Base-by-base conservation (phyloP, 768 basidiomycete species). In the Amanita muscaria region DNA sequence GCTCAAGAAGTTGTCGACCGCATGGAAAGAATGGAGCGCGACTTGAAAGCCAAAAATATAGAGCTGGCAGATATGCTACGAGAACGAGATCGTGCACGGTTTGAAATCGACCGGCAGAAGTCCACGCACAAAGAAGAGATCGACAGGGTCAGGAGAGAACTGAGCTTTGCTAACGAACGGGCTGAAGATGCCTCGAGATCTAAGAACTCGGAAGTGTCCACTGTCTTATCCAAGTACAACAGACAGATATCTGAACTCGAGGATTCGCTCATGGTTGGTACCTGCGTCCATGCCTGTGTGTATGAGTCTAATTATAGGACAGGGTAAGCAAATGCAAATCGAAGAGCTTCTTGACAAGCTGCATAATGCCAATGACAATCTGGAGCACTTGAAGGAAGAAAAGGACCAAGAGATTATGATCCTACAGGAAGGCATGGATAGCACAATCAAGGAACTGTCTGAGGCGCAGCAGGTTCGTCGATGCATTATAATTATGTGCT, bases 11-110 rank as follows among this genome's bases (percentile, higher is more conserved):
- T 93, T 22, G 85, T 98, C 35, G 94, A 99, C 62, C 83, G 83
- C 53, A 97, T 99, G 92, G 96, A 98, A 63, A 74, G 93, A 47
- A 98, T 98, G 92, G 96, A 99, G 60, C 74, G 92, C 25, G 96
- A 99, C 59, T 70, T 98, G 54, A 99, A 98, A 67, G 74, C 88
- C n/a, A 99, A 99, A 76, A 99, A 97, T 59, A 64, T 99, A 44
- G 96, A 98, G 62, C 70, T 99, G 15, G 96, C 96, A 18, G 96
- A 98, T 59, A 99, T 99, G 96, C 85, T 99, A 53, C 78, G 94
- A 36, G 96, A 99, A 63, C 80, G 96, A 25, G 96, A 99, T 59
- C 76, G 93, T 45, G 92, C 94, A 27, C 73, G 96, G 34, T 98
- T 96, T 56, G 96, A 99, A 52, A 69, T 97, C 18, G 96, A 99